phyloP scores from a whole-genome alignment of 352 stramenopile species.

The Blastocystis sp. region DNA sequence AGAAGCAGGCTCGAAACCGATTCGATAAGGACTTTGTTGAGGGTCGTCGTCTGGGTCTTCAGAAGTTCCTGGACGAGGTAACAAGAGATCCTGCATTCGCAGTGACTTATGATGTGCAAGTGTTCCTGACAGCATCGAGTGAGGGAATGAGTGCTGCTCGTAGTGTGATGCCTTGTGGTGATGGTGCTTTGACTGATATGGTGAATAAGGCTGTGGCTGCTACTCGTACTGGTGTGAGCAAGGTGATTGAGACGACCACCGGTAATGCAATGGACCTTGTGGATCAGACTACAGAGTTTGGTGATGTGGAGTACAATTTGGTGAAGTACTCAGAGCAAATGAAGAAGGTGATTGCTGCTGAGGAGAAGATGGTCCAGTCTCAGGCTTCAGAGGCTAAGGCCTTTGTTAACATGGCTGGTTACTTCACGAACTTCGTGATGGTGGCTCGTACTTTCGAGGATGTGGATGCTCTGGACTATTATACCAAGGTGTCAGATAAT shows the following conservation, averaged over 20 bases:
- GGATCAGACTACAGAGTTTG: slow-evolving; percentile 40
- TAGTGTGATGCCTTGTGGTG: slow-evolving; percentile 1
- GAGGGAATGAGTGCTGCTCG: slow-evolving; percentile 52
- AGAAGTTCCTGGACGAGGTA: slow-evolving; percentile 61
- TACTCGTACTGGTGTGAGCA: slow-evolving; percentile 30
- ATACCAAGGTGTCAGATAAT: slow-evolving; percentile 49
- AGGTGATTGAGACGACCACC: slow-evolving; percentile 47
- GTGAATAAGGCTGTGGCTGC: slow-evolving; percentile 56
- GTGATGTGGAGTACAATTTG: slow-evolving; percentile 51
- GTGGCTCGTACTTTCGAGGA: slow-evolving; percentile 54
- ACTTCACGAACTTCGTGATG: slow-evolving; percentile 61
- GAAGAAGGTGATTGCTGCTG: slow-evolving; percentile 33
- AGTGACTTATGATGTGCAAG: slow-evolving; percentile 55
- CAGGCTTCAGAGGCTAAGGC: background rate
- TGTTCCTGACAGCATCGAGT: slow-evolving; percentile 50
- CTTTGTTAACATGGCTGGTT: slow-evolving; percentile 7
- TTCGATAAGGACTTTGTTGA: slow-evolving; percentile 62
- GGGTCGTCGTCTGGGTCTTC: slow-evolving; percentile 45
- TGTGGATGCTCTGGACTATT: slow-evolving; percentile 54
- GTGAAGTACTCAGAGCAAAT: slow-evolving; percentile 56
- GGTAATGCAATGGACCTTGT: slow-evolving; percentile 23
- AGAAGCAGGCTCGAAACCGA: slow-evolving; percentile 57
- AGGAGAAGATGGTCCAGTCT: slow-evolving; percentile 21
- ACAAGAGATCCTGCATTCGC: slow-evolving; percentile 35
- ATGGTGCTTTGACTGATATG: slow-evolving; percentile 40